Base-by-base conservation (phyloP, 306 rosid species). In the Dalbergia cochinchinensis region DNA sequence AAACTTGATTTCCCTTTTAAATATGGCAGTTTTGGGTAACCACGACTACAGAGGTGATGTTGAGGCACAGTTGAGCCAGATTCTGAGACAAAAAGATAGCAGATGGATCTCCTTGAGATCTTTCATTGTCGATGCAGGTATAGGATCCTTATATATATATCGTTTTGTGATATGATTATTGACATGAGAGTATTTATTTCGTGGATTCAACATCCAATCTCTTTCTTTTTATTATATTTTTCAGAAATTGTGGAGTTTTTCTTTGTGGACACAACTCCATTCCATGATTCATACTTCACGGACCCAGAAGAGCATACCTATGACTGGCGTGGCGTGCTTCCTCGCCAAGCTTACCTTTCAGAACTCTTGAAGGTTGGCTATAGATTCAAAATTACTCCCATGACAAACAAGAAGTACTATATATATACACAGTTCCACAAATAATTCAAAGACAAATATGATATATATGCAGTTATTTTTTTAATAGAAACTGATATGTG, bases 1-100 rank as follows among this genome's bases (percentile, higher is more conserved):
- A 57, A 47, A 19, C 16, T 44, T 8, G 13, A 47, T 35, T 76
- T 42, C 6, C 5, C 39, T 42, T 9, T 53, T 20, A 20, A n/a
- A 5, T 48, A 18, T 11, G 11, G 19, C 83, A 91, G 97, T 92
- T 78, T 77, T 94, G 86, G 99, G 99, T 1, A 92, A 94, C 86
- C 99, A 92, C 83, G 99, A 91, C 74, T 94, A 91, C 18, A 91
- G 98, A 69, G 98, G 98, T n/a, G 72, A 90, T 61, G 95, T 84
- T 65, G 94, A 86, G 79, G 97, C 97, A 11, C 97, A 91, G 57
- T 20, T 91, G 31, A 87, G 91, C 63, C 95, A 90, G 4, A 33
- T 77, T 67, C 88, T 92, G 3, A 84, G 42, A 37, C 44, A 83
- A 60, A 72, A 84, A 71, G 97, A 94, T 33, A 19, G 58, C 9